Evolutionary conservation across 2,329 filamentous ascomycete species (phyloP).

Genomic region (Monosporascus sp.): DNA sequence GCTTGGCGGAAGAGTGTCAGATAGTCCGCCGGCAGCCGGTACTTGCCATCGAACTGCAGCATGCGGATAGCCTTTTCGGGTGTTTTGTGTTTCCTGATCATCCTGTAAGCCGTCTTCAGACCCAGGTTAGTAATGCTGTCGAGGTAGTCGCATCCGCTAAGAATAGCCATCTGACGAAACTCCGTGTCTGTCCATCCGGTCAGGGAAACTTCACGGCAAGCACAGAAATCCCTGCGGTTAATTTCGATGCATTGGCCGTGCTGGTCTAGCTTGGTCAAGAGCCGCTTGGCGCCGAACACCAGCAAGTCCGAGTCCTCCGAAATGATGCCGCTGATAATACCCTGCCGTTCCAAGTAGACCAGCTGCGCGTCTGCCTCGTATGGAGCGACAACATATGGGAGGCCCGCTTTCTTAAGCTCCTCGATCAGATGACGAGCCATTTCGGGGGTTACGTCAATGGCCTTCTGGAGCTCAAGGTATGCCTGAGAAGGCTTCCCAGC

Average conservation of each 20-base stretch:
- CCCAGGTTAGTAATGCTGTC: slow-evolving; percentile 78
- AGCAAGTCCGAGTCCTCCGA: slow-evolving; percentile 96
- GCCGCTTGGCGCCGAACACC: slow-evolving; percentile 85
- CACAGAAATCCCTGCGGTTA: slow-evolving; percentile 80
- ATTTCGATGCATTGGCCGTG: slow-evolving; percentile 92
- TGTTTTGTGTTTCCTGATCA: slow-evolving; percentile 84
- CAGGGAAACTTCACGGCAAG: slow-evolving; percentile 80
- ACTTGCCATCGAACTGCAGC: slow-evolving; percentile 85
- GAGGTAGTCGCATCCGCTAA: slow-evolving; percentile 97
- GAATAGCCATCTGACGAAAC: slow-evolving; percentile 91
- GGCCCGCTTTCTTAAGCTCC: slow-evolving; percentile 71
- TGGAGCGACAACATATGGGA: slow-evolving; percentile 88
- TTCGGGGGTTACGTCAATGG: slow-evolving; percentile 89
- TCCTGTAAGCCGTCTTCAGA: slow-evolving; percentile 85
- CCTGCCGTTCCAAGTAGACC: slow-evolving; percentile 84
- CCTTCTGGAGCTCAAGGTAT: slow-evolving; percentile 83
- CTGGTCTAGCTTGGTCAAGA: slow-evolving; percentile 91
- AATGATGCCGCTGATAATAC: slow-evolving; percentile 78
- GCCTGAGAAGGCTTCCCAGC: slow-evolving; percentile 78
- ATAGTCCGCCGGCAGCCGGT: slow-evolving; percentile 74
- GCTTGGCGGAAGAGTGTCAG: slow-evolving; percentile 76
- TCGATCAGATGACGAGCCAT: slow-evolving; percentile 93
- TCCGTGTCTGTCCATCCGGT: slow-evolving; percentile 89
- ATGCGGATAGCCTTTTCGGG: slow-evolving; percentile 77
- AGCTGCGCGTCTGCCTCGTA: slow-evolving; percentile 98